Percentiles rank a stretch among this genome's conserved stretches.
phyloP scores from a whole-genome alignment of 176 grass and related monocot species.

The Carex cristatella region DNA sequence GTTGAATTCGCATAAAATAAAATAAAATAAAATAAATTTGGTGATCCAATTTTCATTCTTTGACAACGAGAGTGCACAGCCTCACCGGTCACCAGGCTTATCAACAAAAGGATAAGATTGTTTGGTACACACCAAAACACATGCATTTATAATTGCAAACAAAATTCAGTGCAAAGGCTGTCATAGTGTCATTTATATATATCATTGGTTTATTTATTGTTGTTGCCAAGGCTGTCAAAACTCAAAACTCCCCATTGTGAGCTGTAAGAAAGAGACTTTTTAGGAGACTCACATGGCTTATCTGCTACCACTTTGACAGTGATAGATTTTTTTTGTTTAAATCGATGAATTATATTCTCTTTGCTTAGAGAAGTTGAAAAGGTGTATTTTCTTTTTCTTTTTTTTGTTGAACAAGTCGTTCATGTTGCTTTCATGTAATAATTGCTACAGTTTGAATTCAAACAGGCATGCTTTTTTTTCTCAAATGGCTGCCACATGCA shows the following conservation, averaged over 20 bases:
- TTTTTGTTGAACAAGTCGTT: neutral
- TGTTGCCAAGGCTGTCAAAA: constrained; percentile 12
- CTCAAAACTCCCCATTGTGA: neutral
- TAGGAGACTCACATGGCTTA: neutral
- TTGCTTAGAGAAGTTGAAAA: neutral
- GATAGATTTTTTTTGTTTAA: neutral
- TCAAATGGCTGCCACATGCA: neutral
- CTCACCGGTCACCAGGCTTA: neutral
- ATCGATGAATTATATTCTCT: neutral
- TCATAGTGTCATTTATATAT: neutral
- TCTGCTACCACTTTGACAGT: neutral
- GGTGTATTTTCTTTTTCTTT: neutral
- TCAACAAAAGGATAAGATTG: neutral
- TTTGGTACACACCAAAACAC: neutral
- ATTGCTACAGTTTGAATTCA: neutral
- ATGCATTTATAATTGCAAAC: neutral
- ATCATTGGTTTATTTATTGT: neutral
- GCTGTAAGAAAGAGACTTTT: constrained; percentile 12
- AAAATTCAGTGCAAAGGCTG: neutral
- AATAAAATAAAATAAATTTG: neutral
- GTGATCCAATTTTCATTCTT: neutral
- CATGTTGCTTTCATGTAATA: neutral
- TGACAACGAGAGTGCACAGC: neutral
- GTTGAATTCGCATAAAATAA: neutral
- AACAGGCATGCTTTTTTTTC: neutral